Conservation (phyloP, 331 rosid species). For the Arachis monticola region DNA sequence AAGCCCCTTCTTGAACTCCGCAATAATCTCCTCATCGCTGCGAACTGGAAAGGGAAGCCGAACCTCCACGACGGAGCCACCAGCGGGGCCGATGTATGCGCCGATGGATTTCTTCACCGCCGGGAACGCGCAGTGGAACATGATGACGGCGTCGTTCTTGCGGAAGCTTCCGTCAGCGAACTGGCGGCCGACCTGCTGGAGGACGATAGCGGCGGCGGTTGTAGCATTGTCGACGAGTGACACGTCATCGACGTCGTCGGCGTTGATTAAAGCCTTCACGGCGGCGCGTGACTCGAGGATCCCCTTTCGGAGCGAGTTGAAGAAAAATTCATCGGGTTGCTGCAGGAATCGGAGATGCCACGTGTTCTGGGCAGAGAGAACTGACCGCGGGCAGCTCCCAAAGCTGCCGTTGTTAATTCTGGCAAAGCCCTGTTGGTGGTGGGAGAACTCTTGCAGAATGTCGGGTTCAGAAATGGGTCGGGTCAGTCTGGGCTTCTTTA, state of each 20-base stretch:
- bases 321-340: conserved; percentile 60
- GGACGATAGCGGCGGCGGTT: conserved; percentile 61
- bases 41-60: conserved; percentile 59
- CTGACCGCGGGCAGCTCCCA: conserved; percentile 62
- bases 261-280: conserved; percentile 45
- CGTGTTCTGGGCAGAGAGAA: conserved; percentile 45
- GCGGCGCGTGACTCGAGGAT: conserved; percentile 42
- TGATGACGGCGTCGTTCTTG: conserved; percentile 53
- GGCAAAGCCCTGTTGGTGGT: conserved; percentile 49
- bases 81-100: conserved; percentile 54
- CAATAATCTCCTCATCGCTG: conserved; percentile 50
- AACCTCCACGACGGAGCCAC: conserved; percentile 58
- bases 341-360: conserved; percentile 58
- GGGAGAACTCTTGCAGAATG: conserved; percentile 49
- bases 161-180: conserved; percentile 42
- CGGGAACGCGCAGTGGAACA: conserved; percentile 59
- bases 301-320: conserved; percentile 40
- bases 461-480: conserved; percentile 42
- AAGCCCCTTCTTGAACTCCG: conserved; percentile 55
- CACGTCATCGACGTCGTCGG: conserved; percentile 41
- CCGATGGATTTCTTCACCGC: conserved; percentile 72
- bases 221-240: conserved; percentile 60
- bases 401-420: conserved; percentile 64
- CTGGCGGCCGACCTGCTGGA: conserved; percentile 56
- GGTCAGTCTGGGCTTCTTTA: conserved; percentile 42